Base-by-base conservation (phyloP, 106 monocot genomes). In the Posidonia australis region DNA sequence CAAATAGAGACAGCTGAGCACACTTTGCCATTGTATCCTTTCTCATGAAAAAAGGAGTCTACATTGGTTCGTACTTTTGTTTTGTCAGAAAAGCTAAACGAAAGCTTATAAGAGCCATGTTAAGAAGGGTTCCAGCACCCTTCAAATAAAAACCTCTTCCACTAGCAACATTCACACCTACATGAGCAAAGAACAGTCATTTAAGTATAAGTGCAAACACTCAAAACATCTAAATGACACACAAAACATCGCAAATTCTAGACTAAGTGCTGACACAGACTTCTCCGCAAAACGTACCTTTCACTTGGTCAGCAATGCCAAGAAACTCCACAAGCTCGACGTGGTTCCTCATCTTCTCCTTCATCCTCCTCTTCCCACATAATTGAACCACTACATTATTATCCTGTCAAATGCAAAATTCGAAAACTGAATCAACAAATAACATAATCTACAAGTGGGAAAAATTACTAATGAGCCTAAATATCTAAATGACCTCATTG, bases 41-140 rank as follows among this genome's bases (percentile, higher is more conserved):
- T 64, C 96, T 82, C 96, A 96, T 96, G 68, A 96, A 96, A 65
- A 90, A 96, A 23, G 96, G 96, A 69, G 96, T 96, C 26, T 96
- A 90, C 57, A 96, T 66, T 55, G 80, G 78, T 43, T 73, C 67
- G 63, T 80, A 90, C 13, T 86, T 86, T 48, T 82, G 75, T 52
- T 80, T 73, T 48, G 54, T 64, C 67, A 96, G 70, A 76, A 96
- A 96, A 41, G 76, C 67, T 41, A 96, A 67, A 26, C 80, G 87
- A 59, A 80, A 96, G 70, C 80, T 90, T 72, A 87, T 82, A 5
- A 96, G 58, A 56, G 96, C 96, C 66, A 74, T 51, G 66, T 90
- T 96, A 44, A 96, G 55, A 20, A 86, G 78, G 20, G 84, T 81
- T 43, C 96, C 96, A 27, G 78, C 78, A 46, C 78, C 90, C 75